phyloP scores from a whole-genome alignment of 768 basidiomycete species.

The Inosperma sp. region DNA sequence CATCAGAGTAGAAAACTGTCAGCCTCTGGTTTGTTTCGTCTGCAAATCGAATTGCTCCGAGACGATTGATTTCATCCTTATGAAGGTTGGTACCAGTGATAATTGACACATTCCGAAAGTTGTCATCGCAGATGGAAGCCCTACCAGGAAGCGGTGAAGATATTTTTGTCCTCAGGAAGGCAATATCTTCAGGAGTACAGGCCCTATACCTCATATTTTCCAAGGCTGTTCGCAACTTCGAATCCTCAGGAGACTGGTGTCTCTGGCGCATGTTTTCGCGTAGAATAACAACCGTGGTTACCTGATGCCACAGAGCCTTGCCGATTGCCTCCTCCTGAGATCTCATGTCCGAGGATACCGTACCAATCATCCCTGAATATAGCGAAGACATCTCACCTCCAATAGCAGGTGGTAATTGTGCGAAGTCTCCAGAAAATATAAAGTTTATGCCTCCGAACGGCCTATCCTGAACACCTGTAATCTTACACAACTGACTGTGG shows the following conservation, averaged over 20 bases:
- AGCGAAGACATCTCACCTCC: conserved; percentile 10
- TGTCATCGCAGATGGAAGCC: background rate
- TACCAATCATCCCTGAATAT: background rate
- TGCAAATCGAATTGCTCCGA: conserved; percentile 29
- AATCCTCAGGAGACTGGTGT: conserved; percentile 18
- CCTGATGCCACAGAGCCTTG: conserved; percentile 3
- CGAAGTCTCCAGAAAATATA: conserved; percentile 44
- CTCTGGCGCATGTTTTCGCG: conserved; percentile 3
- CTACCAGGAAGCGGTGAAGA: conserved; percentile 13
- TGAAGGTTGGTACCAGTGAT: no score
- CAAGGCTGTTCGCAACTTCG: conserved; percentile 23
- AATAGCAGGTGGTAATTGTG: conserved; percentile 35
- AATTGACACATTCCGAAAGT: conserved; percentile 29
- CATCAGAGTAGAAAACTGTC: conserved; percentile 27
- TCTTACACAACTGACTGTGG: conserved; percentile 18
- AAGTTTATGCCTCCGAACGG: conserved; percentile 37
- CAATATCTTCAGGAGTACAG: conserved; percentile 22
- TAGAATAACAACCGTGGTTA: conserved; percentile 8
- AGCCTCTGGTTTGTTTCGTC: conserved; percentile 22
- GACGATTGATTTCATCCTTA: no score
- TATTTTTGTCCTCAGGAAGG: conserved; percentile 21
- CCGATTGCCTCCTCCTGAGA: conserved; percentile 1
- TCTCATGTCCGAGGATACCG: background rate
- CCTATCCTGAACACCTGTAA: conserved; percentile 15
- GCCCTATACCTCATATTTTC: conserved; percentile 27